Conservation (phyloP, 805 yeast genomes). For the Yueomyces sp. region DNA sequence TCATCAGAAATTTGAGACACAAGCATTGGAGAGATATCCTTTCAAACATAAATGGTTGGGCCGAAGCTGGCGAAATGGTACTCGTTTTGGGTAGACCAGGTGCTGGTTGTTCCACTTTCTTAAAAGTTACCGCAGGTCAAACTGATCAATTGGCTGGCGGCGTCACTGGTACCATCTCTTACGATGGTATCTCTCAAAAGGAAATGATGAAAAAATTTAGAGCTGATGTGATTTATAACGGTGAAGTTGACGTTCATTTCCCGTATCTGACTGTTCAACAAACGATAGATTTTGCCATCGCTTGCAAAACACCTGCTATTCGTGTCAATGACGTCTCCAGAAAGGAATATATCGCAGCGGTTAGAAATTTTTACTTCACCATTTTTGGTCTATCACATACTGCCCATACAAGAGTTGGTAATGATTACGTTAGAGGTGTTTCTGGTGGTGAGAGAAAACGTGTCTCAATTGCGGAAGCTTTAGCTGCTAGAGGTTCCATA, state of each 20-base stretch:
- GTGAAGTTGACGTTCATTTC: constrained; percentile 51
- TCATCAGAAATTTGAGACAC: constrained; percentile 12
- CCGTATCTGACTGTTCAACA: constrained; percentile 49
- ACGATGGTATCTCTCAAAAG: constrained; percentile 33
- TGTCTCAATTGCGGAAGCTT: constrained; percentile 56
- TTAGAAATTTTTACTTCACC: constrained; percentile 29
- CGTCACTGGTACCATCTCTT: constrained; percentile 38
- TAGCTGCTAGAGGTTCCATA: constrained; percentile 37
- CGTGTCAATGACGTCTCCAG: constrained; percentile 35
- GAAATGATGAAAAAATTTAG: constrained; percentile 27
- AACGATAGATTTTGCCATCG: constrained; percentile 42
- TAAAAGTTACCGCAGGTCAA: constrained; percentile 47
- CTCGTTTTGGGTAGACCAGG: constrained; percentile 59
- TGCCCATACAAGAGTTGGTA: constrained; percentile 50
- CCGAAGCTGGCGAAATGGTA: constrained; percentile 49
- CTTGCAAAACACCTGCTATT: constrained; percentile 40
- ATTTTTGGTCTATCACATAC: constrained; percentile 48
- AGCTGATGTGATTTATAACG: constrained; percentile 51
- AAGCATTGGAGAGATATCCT: constrained; percentile 23
- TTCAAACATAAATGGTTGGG: constrained; percentile 28
- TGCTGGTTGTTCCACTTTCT: constrained; percentile 57
- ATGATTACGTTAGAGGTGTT: constrained; percentile 55
- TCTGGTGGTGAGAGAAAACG: constrained; percentile 67
- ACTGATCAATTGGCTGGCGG: constrained; percentile 22
- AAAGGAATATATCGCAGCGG: constrained; percentile 25